A percentile compares a stretch with the other conserved stretches of the same genome.
Evolutionary conservation across 805 yeast genomes (phyloP).

Genomic region (Candida pini): DNA sequence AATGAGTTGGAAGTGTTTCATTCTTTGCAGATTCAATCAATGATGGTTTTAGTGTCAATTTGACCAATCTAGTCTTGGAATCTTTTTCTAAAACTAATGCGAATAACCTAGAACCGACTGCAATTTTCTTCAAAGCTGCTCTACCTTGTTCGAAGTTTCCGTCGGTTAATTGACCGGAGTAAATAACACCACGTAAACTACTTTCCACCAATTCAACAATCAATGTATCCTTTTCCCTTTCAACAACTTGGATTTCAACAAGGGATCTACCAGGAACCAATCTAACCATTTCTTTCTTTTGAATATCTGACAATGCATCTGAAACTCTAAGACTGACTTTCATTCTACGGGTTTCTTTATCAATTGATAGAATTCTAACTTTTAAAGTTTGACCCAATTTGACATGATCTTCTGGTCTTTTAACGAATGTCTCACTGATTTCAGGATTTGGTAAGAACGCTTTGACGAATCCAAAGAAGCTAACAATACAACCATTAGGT

Average conservation of each 20-base stretch:
- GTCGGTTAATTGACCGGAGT: constrained; percentile 72
- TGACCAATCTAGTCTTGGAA: constrained; percentile 51
- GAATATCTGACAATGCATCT: constrained; percentile 42
- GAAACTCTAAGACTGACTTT: constrained; percentile 73
- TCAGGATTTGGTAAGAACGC: constrained; percentile 86
- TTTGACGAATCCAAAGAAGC: constrained; percentile 71
- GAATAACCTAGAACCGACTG: constrained; percentile 54
- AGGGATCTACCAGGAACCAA: constrained; percentile 60
- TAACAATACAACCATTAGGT: constrained; percentile 74
- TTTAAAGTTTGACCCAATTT: constrained; percentile 78
- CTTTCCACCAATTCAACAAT: constrained; percentile 53
- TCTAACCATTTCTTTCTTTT: constrained; percentile 37
- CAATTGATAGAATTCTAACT: constrained; percentile 59
- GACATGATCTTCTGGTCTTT: constrained; percentile 70
- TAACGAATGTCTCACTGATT: constrained; percentile 83
- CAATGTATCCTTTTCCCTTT: constrained; percentile 69
- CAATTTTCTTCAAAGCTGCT: constrained; percentile 52
- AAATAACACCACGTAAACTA: constrained; percentile 63
- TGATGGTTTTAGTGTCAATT: constrained; percentile 58
- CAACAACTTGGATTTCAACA: constrained; percentile 55
- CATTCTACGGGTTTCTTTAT: constrained; percentile 47
- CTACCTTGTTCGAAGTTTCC: constrained; percentile 70
- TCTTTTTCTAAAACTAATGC: constrained; percentile 69
- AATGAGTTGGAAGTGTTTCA: constrained; percentile 49
- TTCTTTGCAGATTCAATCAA: constrained; percentile 59